Evolutionary conservation across 176 grass and related monocot genomes (phyloP).

Genomic region (Ampelocalamus luodianensis): DNA sequence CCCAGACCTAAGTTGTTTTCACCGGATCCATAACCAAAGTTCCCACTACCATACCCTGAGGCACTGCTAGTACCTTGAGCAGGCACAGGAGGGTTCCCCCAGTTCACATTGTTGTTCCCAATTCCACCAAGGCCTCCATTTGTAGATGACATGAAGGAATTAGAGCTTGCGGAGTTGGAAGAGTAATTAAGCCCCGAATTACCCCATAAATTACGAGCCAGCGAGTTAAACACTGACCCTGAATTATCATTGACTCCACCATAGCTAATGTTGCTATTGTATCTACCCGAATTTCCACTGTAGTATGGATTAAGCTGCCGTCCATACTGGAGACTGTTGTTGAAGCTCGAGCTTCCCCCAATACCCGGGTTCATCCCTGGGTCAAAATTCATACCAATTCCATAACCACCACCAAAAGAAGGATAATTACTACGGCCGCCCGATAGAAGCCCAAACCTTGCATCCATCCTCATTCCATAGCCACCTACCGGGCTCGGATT

Average conservation of each 20-base stretch:
- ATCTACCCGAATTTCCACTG: constrained; percentile 75
- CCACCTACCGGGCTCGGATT: constrained; percentile 69
- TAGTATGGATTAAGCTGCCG: constrained; percentile 72
- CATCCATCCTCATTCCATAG: constrained; percentile 81
- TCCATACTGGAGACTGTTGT: constrained; percentile 62
- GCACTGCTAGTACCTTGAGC: constrained; percentile 56
- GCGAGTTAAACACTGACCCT: constrained; percentile 67
- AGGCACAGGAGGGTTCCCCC: constrained; percentile 74
- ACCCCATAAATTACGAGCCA: constrained; percentile 74
- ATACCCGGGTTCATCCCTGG: constrained; percentile 55
- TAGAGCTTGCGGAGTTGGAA: constrained; percentile 62
- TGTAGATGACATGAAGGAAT: constrained; percentile 69
- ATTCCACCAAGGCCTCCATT: constrained; percentile 71
- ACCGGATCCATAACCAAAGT: constrained; percentile 62
- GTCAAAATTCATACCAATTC: constrained; percentile 80
- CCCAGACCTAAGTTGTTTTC: constrained; percentile 65
- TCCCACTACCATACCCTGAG: constrained; percentile 57
- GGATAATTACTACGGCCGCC: constrained; percentile 66
- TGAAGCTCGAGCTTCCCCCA: constrained; percentile 72
- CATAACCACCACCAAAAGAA: constrained; percentile 76
- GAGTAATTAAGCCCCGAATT: constrained; percentile 70
- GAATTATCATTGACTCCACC: constrained; percentile 62
- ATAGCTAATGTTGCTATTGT: constrained; percentile 66
- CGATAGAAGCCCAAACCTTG: constrained; percentile 63
- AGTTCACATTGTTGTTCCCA: constrained; percentile 77